phyloP scores from a whole-genome alignment of 345 rosid species.

The Eucalyptus erythrocorys region DNA sequence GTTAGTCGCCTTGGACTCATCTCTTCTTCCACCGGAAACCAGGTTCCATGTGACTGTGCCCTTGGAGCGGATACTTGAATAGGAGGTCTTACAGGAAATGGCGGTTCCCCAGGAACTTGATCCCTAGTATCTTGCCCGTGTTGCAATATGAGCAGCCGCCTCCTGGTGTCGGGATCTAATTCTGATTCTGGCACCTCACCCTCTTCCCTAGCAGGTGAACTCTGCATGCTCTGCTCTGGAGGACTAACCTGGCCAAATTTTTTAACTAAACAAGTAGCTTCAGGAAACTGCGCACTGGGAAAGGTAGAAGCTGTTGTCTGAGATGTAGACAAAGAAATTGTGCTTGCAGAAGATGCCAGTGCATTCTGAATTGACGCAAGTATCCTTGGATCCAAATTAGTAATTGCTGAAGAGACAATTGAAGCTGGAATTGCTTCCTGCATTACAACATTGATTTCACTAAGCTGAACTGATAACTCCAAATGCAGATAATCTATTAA shows the following conservation, averaged over 20 bases:
- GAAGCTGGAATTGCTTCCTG: conserved; percentile 82
- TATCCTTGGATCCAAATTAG: conserved; percentile 58
- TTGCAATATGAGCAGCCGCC: conserved; percentile 96
- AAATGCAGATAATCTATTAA: not conserved
- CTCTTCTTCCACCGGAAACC: conserved; percentile 84
- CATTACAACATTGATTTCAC: not conserved
- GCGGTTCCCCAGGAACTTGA: conserved; percentile 44
- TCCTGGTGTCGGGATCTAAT: conserved; percentile 92
- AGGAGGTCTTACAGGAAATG: conserved; percentile 57
- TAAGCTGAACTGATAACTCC: not conserved
- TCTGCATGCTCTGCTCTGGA: conserved; percentile 65
- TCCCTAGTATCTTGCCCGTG: conserved; percentile 95
- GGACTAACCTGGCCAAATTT: conserved; percentile 41
- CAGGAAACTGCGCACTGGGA: conserved; percentile 44
- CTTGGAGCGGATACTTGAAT: conserved; percentile 54
- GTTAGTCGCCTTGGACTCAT: conserved; percentile 62
- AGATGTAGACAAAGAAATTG: conserved; percentile 33
- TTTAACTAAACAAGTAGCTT: conserved; percentile 39
- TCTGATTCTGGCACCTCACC: conserved; percentile 99
- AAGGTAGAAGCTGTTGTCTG: conserved; percentile 36
- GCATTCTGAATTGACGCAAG: conserved; percentile 40
- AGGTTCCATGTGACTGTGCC: conserved; percentile 51
- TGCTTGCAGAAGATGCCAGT: conserved; percentile 56
- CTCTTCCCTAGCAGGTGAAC: conserved; percentile 97
- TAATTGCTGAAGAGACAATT: conserved; percentile 29